Base-by-base conservation (phyloP, 208 protist genomes). In the Wallacemonas sp. region DNA sequence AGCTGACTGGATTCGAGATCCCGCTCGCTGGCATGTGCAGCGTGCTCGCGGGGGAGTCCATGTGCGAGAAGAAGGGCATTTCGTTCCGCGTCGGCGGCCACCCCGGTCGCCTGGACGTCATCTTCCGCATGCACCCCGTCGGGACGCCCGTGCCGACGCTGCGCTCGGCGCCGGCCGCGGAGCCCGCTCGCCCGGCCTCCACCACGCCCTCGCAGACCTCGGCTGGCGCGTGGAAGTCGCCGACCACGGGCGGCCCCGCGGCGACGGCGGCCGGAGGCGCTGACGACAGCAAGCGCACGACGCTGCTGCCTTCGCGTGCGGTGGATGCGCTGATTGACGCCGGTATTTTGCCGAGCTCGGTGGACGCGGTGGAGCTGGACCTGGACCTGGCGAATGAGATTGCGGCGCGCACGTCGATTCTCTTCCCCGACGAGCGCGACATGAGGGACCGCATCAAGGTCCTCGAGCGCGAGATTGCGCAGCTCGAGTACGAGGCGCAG, bases 11-110 rank as follows among this genome's bases (percentile, higher is more conserved):
- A n/a, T 95, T 95, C 65, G 86, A 92, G 20, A 89, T 95, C 41
- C 84, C 86, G 25, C 77, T 95, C 3, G 83, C 89, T 0, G 89
- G 89, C 38, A 95, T 95, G 82, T 95, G 89, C 82, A 95, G 89
- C 66, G 86, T 95, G 0, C 77, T 95, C 31, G 86, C 89, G 0
- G 76, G 78, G 3, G 89, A 95, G 52, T 83, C 78, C 33, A 91
- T 95, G 74, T 95, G 89, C 67, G 89, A 95, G 65, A 87, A 84
- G 65, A 95, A 93, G 46, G 84, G 79, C 38, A 86, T 95, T 63
- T 91, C 89, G 0, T 95, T 95, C 65, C 79, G 84, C 31, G 81
- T 95, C 26, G 77, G 80, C 11, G 86, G 84, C 10, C 80, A 83
- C 49, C 84, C 89, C 0, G 84, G 86, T 14, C 76, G 86, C 7